These are phyloP conservation scores for Anthracocystis panici-leucophaei DNA, from an alignment of 1,284 basidiomycete species.

Conservation along the genomic window DNA sequence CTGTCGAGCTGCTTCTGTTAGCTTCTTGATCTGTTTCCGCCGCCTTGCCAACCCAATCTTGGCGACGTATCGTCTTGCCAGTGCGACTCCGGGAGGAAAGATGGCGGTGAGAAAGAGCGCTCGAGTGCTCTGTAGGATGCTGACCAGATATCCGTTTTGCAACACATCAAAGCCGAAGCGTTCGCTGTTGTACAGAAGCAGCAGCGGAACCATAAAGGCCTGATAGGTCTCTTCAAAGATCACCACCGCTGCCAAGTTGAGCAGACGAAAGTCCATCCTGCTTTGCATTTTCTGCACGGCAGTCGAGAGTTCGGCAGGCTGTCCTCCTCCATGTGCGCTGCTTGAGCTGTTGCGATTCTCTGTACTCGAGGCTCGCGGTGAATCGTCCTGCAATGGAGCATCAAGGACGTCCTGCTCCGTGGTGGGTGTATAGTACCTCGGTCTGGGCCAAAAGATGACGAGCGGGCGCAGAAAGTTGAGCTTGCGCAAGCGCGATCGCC, in stretches of 20 bases:
- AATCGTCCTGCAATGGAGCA: constrained; percentile 18
- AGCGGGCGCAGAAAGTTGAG: constrained; percentile 60
- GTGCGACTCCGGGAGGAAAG: constrained; percentile 54
- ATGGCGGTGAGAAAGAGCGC: constrained; percentile 59
- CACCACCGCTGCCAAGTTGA: constrained; percentile 56
- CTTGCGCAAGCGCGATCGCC: constrained; percentile 41
- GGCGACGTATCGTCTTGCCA: constrained; percentile 47
- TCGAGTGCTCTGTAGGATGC: constrained; percentile 55
- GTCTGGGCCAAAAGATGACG: constrained; percentile 51
- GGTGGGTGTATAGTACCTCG: constrained; percentile 30
- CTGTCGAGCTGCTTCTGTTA: constrained; percentile 30
- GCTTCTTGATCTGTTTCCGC: constrained; percentile 26
- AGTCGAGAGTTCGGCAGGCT: constrained; percentile 24
- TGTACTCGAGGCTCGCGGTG: background rate
- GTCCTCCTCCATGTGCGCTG: background rate
- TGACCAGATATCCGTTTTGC: constrained; percentile 63
- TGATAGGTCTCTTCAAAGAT: constrained; percentile 63
- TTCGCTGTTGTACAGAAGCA: constrained; percentile 65
- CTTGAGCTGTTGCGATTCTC: background rate
- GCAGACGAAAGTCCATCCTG: constrained; percentile 50
- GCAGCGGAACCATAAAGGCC: constrained; percentile 60
- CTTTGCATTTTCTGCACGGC: constrained; percentile 36
- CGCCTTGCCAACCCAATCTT: constrained; percentile 39
- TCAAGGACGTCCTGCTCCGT: constrained; percentile 36
- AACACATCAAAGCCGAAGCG: constrained; percentile 57